Evolutionary conservation across 2,329 filamentous ascomycete genomes (phyloP), one percentile per base, ranked within the genome.

Genomic region (Gyromitra esculenta): DNA sequence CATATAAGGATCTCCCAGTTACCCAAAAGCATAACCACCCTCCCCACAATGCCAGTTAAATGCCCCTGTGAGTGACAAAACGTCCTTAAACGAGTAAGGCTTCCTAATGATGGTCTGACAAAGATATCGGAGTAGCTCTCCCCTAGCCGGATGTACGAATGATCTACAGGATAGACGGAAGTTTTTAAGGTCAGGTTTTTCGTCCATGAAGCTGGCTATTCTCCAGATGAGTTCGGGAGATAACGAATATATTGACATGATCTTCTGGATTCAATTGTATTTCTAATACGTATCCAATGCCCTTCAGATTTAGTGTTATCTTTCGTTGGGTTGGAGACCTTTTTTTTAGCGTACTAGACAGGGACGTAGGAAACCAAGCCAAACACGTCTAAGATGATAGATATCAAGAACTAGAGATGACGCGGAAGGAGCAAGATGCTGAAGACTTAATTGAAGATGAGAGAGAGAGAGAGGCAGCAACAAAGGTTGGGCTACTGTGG

Each of bases 1-100:
- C 48, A 56, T 54, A 67, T 67, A 8, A 56, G 5, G 3, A 25
- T 67, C 37, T 67, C 64, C 50, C 35, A 56, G 50, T 45, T 56
- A 9, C 64, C 48, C 21, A 67, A 67, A 4, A 56, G 48, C 64
- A 67, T 66, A 4, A 66, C 64, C 11, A 67, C 64, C 7, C 43
- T 18, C 64, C 15, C 18, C 48, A 56, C 64, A 18, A n/a, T 31
- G n/a, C 18, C 31, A 8, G 35, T 25, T 7, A 56, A 5, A 37
- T 56, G 31, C 43, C 15, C 11, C 8, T 67, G 50, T 11, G 50
- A 56, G 9, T 6, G 18, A 41, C 50, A 67, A 21, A 67, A 67
- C n/a, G 13, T 8, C n/a, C 13, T 50, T 11, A 67, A 67, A 43
- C 35, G 48, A 7, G 18, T 41, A 41, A 67, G 11, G 7, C 63